phyloP scores from a whole-genome alignment of 495 filamentous ascomycete species.

The Neurospora intermedia region DNA sequence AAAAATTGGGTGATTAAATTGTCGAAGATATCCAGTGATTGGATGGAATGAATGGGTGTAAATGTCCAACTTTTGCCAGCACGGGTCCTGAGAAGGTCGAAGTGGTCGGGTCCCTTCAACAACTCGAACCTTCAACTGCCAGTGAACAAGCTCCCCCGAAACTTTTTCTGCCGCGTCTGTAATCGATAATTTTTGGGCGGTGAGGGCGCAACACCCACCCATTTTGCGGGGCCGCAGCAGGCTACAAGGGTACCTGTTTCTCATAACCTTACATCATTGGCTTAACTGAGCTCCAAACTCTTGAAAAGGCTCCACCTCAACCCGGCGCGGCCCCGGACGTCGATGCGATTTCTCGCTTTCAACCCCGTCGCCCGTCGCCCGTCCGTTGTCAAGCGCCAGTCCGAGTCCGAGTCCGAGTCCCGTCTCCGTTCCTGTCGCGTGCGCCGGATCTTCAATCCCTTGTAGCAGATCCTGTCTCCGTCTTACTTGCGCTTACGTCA shows the following conservation, averaged over 20 bases:
- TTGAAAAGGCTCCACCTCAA: not conserved
- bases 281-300: not conserved
- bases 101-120: not conserved
- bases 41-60: not conserved
- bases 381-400: not conserved
- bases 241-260: not conserved
- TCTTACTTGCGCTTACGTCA: not conserved
- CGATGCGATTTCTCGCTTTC: not conserved
- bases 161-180: constrained; percentile 17
- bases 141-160: not conserved
- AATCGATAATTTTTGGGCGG: constrained; percentile 18
- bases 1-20: not conserved
- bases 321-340: not conserved
- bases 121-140: not conserved
- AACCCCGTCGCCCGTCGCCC: not conserved
- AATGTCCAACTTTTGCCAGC: constrained; percentile 4
- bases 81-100: not conserved
- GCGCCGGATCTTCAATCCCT: not conserved
- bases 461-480: not conserved
- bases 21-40: not conserved
- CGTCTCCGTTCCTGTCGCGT: not conserved
- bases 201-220: constrained; percentile 11
- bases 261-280: not conserved
- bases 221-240: constrained; percentile 5
- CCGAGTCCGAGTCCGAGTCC: not conserved